Base-by-base conservation (phyloP, 2,329 filamentous ascomycete genomes). In the Pyricularia grisea region DNA sequence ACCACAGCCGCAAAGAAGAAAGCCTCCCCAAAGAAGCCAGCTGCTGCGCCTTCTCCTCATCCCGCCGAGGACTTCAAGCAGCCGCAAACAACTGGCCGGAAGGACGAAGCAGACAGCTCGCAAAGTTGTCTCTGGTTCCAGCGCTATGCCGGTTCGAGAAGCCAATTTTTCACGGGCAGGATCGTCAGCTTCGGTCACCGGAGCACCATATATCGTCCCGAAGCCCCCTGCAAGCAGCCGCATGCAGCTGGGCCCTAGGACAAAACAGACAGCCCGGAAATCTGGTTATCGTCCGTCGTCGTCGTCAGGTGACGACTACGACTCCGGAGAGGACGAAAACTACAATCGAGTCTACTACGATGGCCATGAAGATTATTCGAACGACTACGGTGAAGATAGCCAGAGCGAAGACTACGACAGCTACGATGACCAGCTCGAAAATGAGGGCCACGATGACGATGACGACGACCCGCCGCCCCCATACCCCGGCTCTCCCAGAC, bases 401-500 rank as follows among this genome's bases (percentile, higher is more conserved):
- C n/a, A 33, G 31, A 11, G 10, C 11, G 5, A 2, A 7, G 6
- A 11, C 31, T 7, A 33, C 10, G 31, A 33, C 31, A 11, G 11
- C 3, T 25, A 63, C 23, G 65, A 66, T 30, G 33, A 66, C n/a
- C n/a, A n/a, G n/a, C n/a, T n/a, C 7, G 23, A 66, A 23, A 2
- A 23, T 10, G n/a, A 27, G 9, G 17, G 12, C 31, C 4, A 27
- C 20, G 17, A 66, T 7, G 20, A 55, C 11, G 65, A 42, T 11
- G 65, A 67, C 7, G 27, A 67, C 66, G 66, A 67, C 11, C 50
- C 66, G 23, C 66, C 66, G 7, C 66, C 66, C 12, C 66, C 66
- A 10, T 67, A 67, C 27, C 66, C 66, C 27, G 66, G 66, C 66
- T 67, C 66, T 1, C 66, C 66, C 36, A 28, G 20, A n/a, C 17